Conservation (phyloP, 2,329 filamentous ascomycete species). For the Fusarium sp. region DNA sequence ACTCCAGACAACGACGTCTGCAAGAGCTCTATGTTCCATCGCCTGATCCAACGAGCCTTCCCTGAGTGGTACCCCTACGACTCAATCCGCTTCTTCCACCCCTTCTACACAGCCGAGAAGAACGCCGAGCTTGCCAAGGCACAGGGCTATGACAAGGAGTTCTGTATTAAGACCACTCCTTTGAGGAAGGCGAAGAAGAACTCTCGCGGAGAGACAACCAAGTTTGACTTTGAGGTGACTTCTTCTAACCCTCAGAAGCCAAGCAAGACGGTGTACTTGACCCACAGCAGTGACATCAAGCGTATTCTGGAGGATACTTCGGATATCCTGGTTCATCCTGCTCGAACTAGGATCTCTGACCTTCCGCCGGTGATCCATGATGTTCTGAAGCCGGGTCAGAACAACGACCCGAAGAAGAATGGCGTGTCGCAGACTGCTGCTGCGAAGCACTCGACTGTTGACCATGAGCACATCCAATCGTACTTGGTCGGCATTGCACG, state of each 20-base stretch:
- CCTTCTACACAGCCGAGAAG: conserved; percentile 36
- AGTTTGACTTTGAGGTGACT: neutral
- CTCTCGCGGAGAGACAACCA: neutral
- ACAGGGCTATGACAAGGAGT: conserved; percentile 21
- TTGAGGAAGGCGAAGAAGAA: conserved; percentile 1
- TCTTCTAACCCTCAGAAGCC: conserved; percentile 1
- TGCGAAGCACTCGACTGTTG: neutral
- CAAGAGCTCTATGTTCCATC: conserved; percentile 42
- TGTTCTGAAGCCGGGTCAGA: neutral
- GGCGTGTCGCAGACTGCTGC: neutral
- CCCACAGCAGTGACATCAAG: neutral
- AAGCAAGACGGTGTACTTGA: neutral
- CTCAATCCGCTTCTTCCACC: conserved; percentile 39
- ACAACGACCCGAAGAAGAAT: neutral
- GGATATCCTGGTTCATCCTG: conserved; percentile 2
- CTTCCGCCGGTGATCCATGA: neutral
- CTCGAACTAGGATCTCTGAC: neutral
- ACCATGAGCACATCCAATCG: neutral
- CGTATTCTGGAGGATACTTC: neutral
- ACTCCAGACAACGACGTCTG: conserved; percentile 30
- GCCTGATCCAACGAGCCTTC: conserved; percentile 39
- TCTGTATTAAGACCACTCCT: neutral
- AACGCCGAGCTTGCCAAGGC: conserved; percentile 25
- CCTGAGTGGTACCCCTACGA: conserved; percentile 36
- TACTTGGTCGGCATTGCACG: neutral